Percentiles rank a stretch among this genome's conserved stretches.
Conservation (phyloP, 768 basidiomycete species). For the Suillus weaverae region DNA sequence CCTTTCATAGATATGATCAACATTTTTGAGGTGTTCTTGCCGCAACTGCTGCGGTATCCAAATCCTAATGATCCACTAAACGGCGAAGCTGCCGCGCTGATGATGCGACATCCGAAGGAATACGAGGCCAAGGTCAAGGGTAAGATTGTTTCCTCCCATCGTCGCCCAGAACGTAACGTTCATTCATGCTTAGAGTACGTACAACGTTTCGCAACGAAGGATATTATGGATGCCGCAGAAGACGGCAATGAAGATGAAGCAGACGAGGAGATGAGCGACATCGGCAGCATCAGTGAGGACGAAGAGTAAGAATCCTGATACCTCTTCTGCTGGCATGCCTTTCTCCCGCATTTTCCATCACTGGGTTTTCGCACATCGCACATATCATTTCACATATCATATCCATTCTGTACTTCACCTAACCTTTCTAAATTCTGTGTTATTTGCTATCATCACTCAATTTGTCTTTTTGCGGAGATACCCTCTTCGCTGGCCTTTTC, state of each 20-base stretch:
- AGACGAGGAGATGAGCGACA: conserved; percentile 86
- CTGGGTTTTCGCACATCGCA: neutral
- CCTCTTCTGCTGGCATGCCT: conserved; percentile 4
- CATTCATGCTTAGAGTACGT: conserved; percentile 75
- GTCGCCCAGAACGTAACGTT: conserved; percentile 4
- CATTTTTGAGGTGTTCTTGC: conserved; percentile 97
- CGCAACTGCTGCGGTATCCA: conserved; percentile 94
- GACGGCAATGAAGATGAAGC: conserved; percentile 63
- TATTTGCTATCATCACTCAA: conserved; percentile 18
- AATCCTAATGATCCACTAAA: conserved; percentile 98
- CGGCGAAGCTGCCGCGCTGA: conserved; percentile 94
- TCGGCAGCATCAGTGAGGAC: conserved; percentile 78
- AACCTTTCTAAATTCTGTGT: conserved; percentile 13
- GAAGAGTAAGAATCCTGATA: conserved; percentile 41
- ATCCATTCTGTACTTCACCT: conserved; percentile 9
- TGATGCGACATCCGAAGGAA: conserved; percentile 96
- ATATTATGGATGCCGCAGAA: conserved; percentile 76
- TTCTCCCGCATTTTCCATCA: conserved; percentile 3
- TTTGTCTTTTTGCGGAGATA: conserved; percentile 25
- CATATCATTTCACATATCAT: conserved; percentile 13
- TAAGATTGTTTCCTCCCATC: conserved; percentile 31
- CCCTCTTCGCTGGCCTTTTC: conserved; percentile 18
- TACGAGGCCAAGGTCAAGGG: conserved; percentile 95
- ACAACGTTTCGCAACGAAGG: conserved; percentile 90
- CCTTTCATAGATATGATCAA: conserved; percentile 88